These are phyloP conservation scores for Populus hybrid DNA, from an alignment of 441 rosid genomes.

Conservation along the genomic window DNA sequence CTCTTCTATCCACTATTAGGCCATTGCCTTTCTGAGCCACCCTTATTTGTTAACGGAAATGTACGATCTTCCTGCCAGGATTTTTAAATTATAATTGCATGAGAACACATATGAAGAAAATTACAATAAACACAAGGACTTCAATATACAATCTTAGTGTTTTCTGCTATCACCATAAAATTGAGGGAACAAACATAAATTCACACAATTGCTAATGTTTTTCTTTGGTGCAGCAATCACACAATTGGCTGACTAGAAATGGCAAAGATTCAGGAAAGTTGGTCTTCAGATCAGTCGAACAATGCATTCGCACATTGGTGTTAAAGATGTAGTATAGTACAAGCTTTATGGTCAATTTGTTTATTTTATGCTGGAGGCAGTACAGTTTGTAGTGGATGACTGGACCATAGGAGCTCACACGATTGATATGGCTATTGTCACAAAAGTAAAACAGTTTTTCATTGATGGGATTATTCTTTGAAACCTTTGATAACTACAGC, in stretches of 20 bases:
- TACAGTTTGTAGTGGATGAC: neutral
- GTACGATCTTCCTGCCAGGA: slow-evolving; percentile 73
- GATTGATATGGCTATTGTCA: neutral
- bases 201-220: no score
- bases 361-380: no score
- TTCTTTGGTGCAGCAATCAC: no score
- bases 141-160: neutral
- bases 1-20: slow-evolving; percentile 65
- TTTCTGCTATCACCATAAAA: neutral
- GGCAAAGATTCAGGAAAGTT: no score
- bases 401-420: neutral
- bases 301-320: neutral
- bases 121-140: neutral
- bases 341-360: neutral
- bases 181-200: no score
- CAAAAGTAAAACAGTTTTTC: no score
- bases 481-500: neutral
- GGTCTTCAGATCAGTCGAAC: neutral
- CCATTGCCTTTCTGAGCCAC: slow-evolving; percentile 74
- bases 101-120: slow-evolving; percentile 1
- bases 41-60: slow-evolving; percentile 89
- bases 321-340: neutral
- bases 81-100: slow-evolving; percentile 5
- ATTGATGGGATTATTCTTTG: neutral
- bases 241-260: no score